Conservation (phyloP, 202 grass and related monocot species). For the Bolboschoenoplectus hybrid region DNA sequence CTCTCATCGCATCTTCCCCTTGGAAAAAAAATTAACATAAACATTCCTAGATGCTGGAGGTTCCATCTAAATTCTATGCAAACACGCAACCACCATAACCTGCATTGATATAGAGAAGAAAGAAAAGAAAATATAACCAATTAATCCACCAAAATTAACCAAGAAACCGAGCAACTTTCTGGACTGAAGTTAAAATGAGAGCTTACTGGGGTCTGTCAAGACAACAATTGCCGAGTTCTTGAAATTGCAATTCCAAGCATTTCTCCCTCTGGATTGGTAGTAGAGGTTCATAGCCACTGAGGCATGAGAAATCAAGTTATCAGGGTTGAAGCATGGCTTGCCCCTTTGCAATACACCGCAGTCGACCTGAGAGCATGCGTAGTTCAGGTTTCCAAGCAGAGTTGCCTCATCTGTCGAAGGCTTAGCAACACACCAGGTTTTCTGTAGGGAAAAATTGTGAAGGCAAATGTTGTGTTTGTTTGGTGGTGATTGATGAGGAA, state of each 20-base stretch:
- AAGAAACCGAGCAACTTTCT: neutral
- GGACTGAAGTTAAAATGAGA: neutral
- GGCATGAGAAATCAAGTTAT: constrained; percentile 59
- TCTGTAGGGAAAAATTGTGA: constrained; percentile 37
- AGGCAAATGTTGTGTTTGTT: neutral
- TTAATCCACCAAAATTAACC: neutral
- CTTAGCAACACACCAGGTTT: constrained; percentile 82
- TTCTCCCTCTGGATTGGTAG: constrained; percentile 58
- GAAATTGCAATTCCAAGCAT: constrained; percentile 88
- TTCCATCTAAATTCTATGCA: neutral
- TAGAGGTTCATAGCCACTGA: constrained; percentile 83
- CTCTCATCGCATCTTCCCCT: neutral
- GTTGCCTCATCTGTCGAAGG: constrained; percentile 55
- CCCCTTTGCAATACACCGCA: constrained; percentile 59
- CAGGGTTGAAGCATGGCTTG: constrained; percentile 59
- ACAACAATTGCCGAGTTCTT: constrained; percentile 56
- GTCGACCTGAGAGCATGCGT: constrained; percentile 62
- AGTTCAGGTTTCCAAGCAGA: constrained; percentile 55
- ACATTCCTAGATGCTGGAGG: neutral
- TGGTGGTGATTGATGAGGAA: neutral
- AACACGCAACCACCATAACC: constrained; percentile 26
- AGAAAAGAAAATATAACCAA: neutral
- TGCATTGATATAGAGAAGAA: neutral
- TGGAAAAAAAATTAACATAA: neutral
- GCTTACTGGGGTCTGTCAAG: constrained; percentile 62